Evolutionary conservation across 2,329 filamentous ascomycete species (phyloP).

Genomic region (Colletotrichum neosansevieriae): DNA sequence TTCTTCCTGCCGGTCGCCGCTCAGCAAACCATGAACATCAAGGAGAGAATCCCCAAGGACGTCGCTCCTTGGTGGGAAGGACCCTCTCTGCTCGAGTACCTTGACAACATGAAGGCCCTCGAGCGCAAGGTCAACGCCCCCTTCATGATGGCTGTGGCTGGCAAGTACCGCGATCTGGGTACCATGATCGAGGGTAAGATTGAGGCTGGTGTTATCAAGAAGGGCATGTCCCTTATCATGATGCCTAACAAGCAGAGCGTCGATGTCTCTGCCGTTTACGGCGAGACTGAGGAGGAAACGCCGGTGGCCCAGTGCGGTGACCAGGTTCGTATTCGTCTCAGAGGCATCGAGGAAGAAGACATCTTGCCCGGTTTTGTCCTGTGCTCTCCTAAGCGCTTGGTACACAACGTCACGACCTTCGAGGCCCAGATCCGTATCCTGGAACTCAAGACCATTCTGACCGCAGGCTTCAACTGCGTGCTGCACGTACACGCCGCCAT

Average conservation of each 20-base stretch:
- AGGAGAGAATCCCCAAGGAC: conserved; percentile 83
- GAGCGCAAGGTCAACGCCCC: conserved; percentile 97
- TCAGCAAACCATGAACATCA: conserved; percentile 87
- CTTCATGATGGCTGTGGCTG: conserved; percentile 98
- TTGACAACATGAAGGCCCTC: conserved; percentile 92
- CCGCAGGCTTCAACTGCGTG: conserved; percentile 97
- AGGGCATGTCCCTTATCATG: conserved; percentile 86
- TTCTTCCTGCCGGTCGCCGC: conserved; percentile 97
- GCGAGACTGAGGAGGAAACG: conserved; percentile 96
- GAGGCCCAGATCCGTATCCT: conserved; percentile 97
- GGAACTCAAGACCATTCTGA: conserved; percentile 93
- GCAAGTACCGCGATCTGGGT: conserved; percentile 97
- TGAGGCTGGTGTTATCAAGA: conserved; percentile 93
- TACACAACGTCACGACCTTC: conserved; percentile 89
- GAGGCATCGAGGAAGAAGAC: conserved; percentile 97
- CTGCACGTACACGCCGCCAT: conserved; percentile 97
- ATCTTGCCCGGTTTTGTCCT: conserved; percentile 95
- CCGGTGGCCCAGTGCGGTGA: conserved; percentile 87
- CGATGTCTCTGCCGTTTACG: conserved; percentile 87
- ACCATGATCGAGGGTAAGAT: conserved; percentile 99
- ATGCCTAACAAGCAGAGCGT: conserved; percentile 94
- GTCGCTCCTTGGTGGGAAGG: conserved; percentile 87
- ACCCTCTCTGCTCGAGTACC: conserved; percentile 91
- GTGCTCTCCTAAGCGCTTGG: conserved; percentile 92
- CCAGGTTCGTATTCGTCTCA: conserved; percentile 90